A percentile compares a stretch with the other conserved stretches of the same genome.
Conservation (phyloP, 2,329 filamentous ascomycete species). For the Sphaerulina vaccinii region DNA sequence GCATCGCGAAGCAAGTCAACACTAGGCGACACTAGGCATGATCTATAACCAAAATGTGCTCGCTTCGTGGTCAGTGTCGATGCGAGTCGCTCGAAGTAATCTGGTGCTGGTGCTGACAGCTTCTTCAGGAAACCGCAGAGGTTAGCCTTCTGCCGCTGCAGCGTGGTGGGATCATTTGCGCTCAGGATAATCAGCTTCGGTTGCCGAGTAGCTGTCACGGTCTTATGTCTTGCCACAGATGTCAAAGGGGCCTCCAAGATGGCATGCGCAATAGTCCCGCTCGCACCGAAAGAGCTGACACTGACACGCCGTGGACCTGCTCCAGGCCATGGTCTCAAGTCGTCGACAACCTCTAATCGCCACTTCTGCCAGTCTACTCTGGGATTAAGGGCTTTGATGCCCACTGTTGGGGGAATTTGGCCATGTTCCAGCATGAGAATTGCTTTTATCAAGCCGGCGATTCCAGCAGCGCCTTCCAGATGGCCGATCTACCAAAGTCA, state of each 20-base stretch:
- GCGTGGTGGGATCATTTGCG: conserved; percentile 13
- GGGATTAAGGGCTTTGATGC: conserved; percentile 27
- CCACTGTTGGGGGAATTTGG: conserved; percentile 29
- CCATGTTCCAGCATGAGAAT: conserved; percentile 28
- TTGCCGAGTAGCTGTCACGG: neutral
- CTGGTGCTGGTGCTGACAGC: neutral
- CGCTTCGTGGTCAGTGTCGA: conserved; percentile 10
- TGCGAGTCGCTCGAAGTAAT: neutral
- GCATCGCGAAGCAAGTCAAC: too few species aligned
- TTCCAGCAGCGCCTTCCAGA: conserved; percentile 13
- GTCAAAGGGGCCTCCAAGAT: conserved; percentile 4
- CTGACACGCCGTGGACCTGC: conserved; percentile 3
- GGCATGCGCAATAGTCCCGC: conserved; percentile 25
- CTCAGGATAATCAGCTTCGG: conserved; percentile 3
- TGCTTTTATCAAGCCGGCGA: conserved; percentile 14
- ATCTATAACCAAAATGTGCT: conserved; percentile 1
- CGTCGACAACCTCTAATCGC: conserved; percentile 15
- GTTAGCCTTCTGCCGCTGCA: neutral
- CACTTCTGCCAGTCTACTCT: conserved; percentile 5
- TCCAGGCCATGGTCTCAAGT: conserved; percentile 33
- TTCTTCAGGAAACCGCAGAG: neutral
- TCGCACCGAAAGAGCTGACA: conserved; percentile 28
- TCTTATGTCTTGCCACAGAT: conserved; percentile 2
- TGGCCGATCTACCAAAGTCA: too few species aligned
- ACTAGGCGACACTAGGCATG: too few species aligned